Conservation (phyloP, 2,329 filamentous ascomycete genomes). For the Trichoderma sp. region DNA sequence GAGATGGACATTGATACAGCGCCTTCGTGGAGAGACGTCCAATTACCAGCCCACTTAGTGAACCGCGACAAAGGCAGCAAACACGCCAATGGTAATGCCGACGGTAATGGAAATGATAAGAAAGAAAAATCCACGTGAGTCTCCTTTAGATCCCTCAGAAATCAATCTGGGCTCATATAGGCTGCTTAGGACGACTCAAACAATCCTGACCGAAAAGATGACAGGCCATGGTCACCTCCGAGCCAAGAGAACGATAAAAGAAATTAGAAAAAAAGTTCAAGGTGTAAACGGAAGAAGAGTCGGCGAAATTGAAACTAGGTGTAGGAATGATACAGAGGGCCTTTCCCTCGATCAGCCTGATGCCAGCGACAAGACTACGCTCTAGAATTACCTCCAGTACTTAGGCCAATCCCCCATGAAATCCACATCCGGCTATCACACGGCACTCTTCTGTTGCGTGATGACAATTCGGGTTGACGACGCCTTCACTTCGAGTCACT, state of each 20-base stretch:
- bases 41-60: not conserved
- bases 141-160: not conserved
- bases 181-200: not conserved
- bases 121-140: not conserved
- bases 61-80: not conserved
- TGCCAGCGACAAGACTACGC: not conserved
- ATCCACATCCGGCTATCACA: no score
- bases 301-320: not conserved
- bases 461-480: no score
- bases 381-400: not conserved
- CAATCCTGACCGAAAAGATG: not conserved
- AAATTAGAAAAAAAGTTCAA: not conserved
- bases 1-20: not conserved
- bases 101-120: not conserved
- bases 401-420: no score
- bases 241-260: not conserved
- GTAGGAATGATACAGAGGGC: not conserved
- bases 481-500: no score
- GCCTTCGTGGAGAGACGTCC: not conserved
- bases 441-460: no score
- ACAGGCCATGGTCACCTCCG: not conserved
- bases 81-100: not conserved
- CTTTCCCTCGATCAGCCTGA: not conserved
- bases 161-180: not conserved
- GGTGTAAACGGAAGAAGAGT: not conserved